Conservation (phyloP, 1,139 yeast species). For the Kurtzmaniella natalensis region DNA sequence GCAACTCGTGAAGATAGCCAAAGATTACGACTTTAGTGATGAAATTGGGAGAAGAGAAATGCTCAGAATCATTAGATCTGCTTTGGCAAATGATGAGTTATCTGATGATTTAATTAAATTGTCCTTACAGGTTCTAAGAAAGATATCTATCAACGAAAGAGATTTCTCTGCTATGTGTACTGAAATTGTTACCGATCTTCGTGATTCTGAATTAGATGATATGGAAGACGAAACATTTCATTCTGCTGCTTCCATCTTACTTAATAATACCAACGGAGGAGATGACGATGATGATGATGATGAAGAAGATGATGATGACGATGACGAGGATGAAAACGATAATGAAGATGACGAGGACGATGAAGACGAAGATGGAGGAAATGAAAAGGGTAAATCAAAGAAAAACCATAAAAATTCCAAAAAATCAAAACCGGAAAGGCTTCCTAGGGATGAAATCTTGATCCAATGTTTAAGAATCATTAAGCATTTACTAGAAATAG, state of each 20-base stretch:
- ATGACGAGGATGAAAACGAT: conserved; percentile 15
- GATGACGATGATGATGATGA: conserved; percentile 21
- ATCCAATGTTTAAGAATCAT: conserved; percentile 68
- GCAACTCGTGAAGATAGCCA: conserved; percentile 66
- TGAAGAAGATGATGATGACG: conserved; percentile 13
- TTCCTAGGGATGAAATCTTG: conserved; percentile 47
- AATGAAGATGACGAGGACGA: conserved; percentile 20
- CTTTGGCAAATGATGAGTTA: conserved; percentile 52
- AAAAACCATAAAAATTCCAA: conserved; percentile 12
- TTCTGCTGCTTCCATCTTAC: conserved; percentile 48
- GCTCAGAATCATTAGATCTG: conserved; percentile 64
- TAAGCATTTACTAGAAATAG: conserved; percentile 65
- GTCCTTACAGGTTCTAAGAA: conserved; percentile 62
- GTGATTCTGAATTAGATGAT: conserved; percentile 58
- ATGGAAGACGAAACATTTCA: conserved; percentile 44
- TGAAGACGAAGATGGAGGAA: conserved; percentile 24
- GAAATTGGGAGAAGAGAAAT: conserved; percentile 86
- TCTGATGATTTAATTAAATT: conserved; percentile 51
- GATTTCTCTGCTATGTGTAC: conserved; percentile 82
- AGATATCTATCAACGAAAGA: conserved; percentile 70
- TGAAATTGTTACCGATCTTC: conserved; percentile 82
- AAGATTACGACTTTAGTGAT: conserved; percentile 80
- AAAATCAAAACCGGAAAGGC: conserved; percentile 29
- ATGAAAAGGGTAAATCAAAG: conserved; percentile 16
- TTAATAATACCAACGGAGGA: conserved; percentile 17